Evolutionary conservation across 805 yeast species (phyloP).

Genomic region (Hyphopichia homilentoma): DNA sequence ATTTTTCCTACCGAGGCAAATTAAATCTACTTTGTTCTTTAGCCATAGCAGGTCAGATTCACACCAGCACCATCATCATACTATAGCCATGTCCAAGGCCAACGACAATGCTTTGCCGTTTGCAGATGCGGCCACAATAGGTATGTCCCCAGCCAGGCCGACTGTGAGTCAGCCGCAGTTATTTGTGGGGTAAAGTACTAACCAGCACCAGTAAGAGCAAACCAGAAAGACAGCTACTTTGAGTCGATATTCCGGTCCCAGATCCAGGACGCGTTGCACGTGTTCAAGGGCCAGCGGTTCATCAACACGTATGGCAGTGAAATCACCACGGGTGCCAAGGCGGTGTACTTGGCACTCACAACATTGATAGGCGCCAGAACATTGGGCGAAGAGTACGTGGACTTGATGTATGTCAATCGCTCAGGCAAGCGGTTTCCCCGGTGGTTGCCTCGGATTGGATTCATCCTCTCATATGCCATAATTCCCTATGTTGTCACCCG

Average conservation of each 20-base stretch:
- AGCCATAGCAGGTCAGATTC: no score
- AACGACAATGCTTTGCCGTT: constrained; percentile 42
- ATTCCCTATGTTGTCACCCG: constrained; percentile 53
- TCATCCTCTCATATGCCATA: constrained; percentile 55
- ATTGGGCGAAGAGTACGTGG: constrained; percentile 92
- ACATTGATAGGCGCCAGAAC: constrained; percentile 77
- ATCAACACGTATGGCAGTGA: constrained; percentile 62
- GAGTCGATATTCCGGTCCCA: constrained; percentile 52
- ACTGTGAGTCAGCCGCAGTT: neutral
- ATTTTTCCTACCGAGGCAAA: no score
- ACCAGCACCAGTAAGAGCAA: constrained; percentile 61
- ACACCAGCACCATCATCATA: no score
- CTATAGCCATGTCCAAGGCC: constrained; percentile 1
- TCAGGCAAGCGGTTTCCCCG: constrained; percentile 50
- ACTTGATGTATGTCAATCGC: constrained; percentile 60
- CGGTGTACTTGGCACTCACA: constrained; percentile 68
- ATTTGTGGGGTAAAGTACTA: constrained; percentile 15
- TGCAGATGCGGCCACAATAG: constrained; percentile 86
- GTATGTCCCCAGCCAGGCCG: no score
- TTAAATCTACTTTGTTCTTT: no score
- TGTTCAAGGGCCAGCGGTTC: constrained; percentile 60
- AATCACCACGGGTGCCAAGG: constrained; percentile 52
- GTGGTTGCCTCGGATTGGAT: constrained; percentile 47
- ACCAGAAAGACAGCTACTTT: constrained; percentile 83
- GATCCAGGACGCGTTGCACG: constrained; percentile 52